Base-by-base conservation (phyloP, 75 land plant species). In the Pinus albicaulis region DNA sequence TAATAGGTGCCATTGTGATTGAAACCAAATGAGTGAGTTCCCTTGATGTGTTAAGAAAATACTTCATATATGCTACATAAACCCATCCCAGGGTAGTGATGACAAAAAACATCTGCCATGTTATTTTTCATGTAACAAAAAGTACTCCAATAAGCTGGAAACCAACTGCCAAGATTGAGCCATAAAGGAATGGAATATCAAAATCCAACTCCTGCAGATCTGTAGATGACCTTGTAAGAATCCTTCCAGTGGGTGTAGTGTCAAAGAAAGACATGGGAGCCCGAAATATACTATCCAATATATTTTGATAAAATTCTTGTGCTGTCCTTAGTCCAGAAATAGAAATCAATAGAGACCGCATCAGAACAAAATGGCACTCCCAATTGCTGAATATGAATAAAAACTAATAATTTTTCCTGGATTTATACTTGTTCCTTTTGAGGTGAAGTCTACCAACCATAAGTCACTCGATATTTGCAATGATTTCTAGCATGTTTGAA, bases 181-280 rank as follows among this genome's bases (percentile, higher is more conserved):
- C n/a, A n/a, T n/a, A n/a, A n/a, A n/a, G n/a, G n/a, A n/a, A n/a
- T n/a, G n/a, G n/a, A n/a, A n/a, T n/a, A n/a, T n/a, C n/a, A n/a
- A n/a, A n/a, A n/a, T n/a, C n/a, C n/a, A n/a, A n/a, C n/a, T n/a
- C n/a, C n/a, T n/a, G n/a, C n/a, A n/a, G n/a, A n/a, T n/a, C n/a
- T n/a, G n/a, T n/a, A n/a, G n/a, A n/a, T n/a, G n/a, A n/a, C 83
- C 86, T 57, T 17, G 79, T 85, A 19, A 85, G 77, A 19, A 85
- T 85, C 62, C 84, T 81, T 69, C 86, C 84, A 23, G 84, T 59
- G 12, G 86, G 86, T 23, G 86, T 85, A 14, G 86, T 82, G 65
- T 85, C 86, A 76, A 85, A 85, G 75, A 85, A 81, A 48, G 80
- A 71, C 86, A 85, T 85, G 24, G 86, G 84, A 8, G 80, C 83